Evolutionary conservation across 2,329 filamentous ascomycete species (phyloP).

Genomic region (Colletotrichum sp.): DNA sequence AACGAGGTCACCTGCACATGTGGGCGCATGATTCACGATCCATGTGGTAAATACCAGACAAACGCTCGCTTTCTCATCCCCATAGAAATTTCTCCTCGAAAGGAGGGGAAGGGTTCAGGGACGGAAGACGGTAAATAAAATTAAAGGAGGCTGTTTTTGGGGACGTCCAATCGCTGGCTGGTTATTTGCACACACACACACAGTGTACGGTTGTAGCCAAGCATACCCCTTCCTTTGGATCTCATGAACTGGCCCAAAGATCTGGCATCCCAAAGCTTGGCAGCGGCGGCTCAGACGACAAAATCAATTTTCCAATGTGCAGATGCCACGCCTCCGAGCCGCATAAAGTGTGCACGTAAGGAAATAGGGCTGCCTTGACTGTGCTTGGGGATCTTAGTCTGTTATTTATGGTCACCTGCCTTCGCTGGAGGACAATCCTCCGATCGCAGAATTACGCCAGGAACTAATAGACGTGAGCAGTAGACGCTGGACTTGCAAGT

Average conservation of each 20-base stretch:
- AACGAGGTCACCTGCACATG: not conserved
- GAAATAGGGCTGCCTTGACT: not conserved
- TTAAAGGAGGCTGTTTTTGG: not conserved
- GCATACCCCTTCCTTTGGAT: not conserved
- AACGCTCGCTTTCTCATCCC: not conserved
- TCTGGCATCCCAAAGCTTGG: not conserved
- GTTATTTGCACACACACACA: not conserved
- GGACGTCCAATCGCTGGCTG: not conserved
- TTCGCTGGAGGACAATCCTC: not conserved
- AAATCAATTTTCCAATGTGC: not conserved
- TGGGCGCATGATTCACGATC: slow-evolving; percentile 1
- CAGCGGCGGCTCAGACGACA: not conserved
- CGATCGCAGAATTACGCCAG: not conserved
- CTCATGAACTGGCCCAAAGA: not conserved
- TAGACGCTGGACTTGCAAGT: not conserved
- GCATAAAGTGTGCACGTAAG: not conserved
- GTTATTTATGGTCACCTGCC: not conserved
- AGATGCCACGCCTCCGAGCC: not conserved
- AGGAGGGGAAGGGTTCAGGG: not conserved
- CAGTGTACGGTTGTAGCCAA: not conserved
- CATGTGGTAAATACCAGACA: not conserved
- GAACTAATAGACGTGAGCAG: not conserved
- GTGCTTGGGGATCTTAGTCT: not conserved
- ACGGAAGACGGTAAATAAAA: not conserved
- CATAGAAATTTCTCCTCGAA: not conserved